Base-by-base conservation (phyloP, 1,139 yeast species). In the Eremothecium cymbalariae region DNA sequence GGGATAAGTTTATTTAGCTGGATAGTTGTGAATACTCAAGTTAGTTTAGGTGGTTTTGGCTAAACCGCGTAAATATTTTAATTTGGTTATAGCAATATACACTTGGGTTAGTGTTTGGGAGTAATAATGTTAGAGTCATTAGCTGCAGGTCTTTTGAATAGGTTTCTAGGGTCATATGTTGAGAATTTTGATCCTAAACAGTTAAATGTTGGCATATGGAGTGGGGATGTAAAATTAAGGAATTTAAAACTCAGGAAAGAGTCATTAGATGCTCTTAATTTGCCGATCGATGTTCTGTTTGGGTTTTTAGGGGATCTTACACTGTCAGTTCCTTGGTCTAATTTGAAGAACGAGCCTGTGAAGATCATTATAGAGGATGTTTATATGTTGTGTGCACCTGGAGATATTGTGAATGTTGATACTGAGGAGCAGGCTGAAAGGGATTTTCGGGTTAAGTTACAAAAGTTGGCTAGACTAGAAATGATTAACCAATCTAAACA, bases 161-260 rank as follows among this genome's bases (percentile, higher is more conserved):
- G 72, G 37, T 56, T 70, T 39, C 50, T 70, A 45, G 75, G 70
- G 37, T 47, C 69, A 32, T 82, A 90, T 62, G 90, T 93, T 35
- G 95, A 93, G 61, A 82, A 90, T 59, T 90, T 90, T 55, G 98
- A 93, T 60, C 88, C 96, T 9, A 83, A 83, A 46, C 96, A 88
- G 53, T 64, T 90, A 52, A 86, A 90, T 50, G 88, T 90, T 38
- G 98, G 97, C 2, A 88, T 93, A 27, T 88, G 98, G 95, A 77
- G 90, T 50, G 99, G 99, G 19, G 97, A 90, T 65, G 98, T 88
- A 31, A 85, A 84, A 55, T 65, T 93, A 34, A 70, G 70, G 44
- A 77, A 88, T 55, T 67, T 93, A 43, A 71, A 80, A 43, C 66
- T 93, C 40, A 84, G 84, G 59, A 60, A 57, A 19, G 67, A 72